Conservation (phyloP, 352 stramenopile species). For the Phytopythium cucurbitacearum region DNA sequence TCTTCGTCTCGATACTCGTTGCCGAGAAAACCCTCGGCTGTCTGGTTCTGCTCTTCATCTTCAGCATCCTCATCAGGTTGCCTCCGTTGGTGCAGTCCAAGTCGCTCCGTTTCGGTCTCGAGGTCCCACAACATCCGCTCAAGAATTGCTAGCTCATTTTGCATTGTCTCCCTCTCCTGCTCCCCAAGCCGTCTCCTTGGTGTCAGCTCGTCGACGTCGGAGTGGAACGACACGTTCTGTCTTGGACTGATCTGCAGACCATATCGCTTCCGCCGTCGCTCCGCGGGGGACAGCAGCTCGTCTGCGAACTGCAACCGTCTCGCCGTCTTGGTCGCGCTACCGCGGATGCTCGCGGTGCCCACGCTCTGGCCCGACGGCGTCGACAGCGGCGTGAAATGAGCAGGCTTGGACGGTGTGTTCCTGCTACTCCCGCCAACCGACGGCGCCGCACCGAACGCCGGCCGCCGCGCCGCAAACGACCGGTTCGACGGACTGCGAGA, state of each 20-base stretch:
- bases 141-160: conserved; percentile 30
- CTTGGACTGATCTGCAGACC: neutral
- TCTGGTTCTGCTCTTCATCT: conserved; percentile 6
- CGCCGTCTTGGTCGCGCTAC: conserved; percentile 14
- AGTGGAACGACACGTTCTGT: conserved; percentile 23
- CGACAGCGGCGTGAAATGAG: conserved; percentile 7
- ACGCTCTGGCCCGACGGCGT: neutral
- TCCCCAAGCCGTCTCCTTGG: conserved; percentile 1
- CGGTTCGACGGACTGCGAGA: conserved; percentile 18
- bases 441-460: conserved; percentile 5
- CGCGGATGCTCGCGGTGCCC: conserved; percentile 1
- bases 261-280: conserved; percentile 7
- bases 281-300: conserved; percentile 16
- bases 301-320: conserved; percentile 16
- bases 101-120: conserved; percentile 27
- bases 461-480: conserved; percentile 3
- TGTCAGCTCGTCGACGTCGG: conserved; percentile 15
- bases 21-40: neutral
- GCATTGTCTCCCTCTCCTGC: conserved; percentile 16
- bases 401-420: no score
- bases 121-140: conserved; percentile 37
- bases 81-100: conserved; percentile 8
- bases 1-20: conserved; percentile 4
- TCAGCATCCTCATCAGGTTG: conserved; percentile 1
- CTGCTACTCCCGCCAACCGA: conserved; percentile 6